Percentiles rank a stretch among this genome's conserved stretches.
Conservation (phyloP, 371 early-diverging fungal genomes). For the Umbelopsis sp. region DNA sequence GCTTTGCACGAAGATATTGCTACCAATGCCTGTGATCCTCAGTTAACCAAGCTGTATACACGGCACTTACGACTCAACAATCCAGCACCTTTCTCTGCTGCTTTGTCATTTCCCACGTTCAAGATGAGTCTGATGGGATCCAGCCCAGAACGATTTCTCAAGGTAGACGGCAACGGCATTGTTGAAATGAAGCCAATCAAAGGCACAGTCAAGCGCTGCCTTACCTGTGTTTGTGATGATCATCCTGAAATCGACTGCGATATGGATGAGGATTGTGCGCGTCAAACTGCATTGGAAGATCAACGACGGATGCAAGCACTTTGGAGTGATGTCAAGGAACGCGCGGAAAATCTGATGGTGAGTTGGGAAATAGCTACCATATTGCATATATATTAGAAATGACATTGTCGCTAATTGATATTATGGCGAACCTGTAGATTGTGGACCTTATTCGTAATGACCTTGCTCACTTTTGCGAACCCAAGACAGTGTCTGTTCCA, state of each 20-base stretch:
- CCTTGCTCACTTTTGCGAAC: constrained; percentile 71
- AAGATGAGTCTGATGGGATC: constrained; percentile 58
- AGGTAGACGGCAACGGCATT: constrained; percentile 51
- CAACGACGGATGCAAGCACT: constrained; percentile 56
- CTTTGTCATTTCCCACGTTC: constrained; percentile 53
- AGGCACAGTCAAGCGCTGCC: constrained; percentile 75
- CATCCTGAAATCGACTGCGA: constrained; percentile 29
- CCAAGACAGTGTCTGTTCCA: constrained; percentile 78
- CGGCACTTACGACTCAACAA: constrained; percentile 70
- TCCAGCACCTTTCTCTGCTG: constrained; percentile 89
- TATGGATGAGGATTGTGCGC: constrained; percentile 32
- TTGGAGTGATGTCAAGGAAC: constrained; percentile 83
- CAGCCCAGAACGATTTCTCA: constrained; percentile 89
- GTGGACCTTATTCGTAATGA: constrained; percentile 97
- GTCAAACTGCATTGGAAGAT: constrained; percentile 44
- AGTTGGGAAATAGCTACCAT: not conserved
- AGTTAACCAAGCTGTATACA: constrained; percentile 63
- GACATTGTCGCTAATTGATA: too few relatives aligned
- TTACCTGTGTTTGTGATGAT: constrained; percentile 47
- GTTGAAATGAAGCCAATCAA: constrained; percentile 97
- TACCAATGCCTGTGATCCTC: constrained; percentile 17
- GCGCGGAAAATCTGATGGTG: constrained; percentile 96
- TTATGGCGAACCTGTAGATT: constrained; percentile 58
- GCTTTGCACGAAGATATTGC: constrained; percentile 34
- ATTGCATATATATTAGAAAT: too few relatives aligned